Evolutionary conservation across 139 green algal genomes (phyloP).

Genomic region (Volvox africanus): DNA sequence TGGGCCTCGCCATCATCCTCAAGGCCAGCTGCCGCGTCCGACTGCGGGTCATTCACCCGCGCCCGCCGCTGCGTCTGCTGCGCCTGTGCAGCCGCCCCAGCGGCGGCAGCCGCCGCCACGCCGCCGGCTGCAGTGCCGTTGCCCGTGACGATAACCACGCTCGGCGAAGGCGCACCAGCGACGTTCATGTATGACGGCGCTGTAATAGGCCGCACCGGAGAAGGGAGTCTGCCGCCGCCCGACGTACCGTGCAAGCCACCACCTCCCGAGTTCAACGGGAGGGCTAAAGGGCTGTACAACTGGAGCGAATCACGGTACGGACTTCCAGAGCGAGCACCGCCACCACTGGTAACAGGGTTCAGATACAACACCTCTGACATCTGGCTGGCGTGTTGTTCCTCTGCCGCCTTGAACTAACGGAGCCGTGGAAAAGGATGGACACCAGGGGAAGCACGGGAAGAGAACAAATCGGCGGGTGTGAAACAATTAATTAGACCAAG

Average conservation of each 20-base stretch:
- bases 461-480: no score
- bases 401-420: constrained; percentile 32
- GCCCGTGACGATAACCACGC: constrained; percentile 25
- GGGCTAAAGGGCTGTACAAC: not conserved
- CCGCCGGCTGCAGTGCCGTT: not conserved
- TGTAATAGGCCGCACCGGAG: not conserved
- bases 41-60: not conserved
- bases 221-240: not conserved
- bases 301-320: constrained; percentile 13
- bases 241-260: not conserved
- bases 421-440: no score
- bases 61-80: not conserved
- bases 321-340: not conserved
- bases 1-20: not conserved
- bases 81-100: not conserved
- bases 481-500: no score
- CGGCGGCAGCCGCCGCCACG: constrained; percentile 23
- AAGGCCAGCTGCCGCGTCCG: not conserved
- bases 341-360: not conserved
- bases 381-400: constrained; percentile 20
- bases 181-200: constrained; percentile 13
- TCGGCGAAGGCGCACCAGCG: not conserved
- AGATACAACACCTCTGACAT: constrained; percentile 41
- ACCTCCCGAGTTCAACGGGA: not conserved
- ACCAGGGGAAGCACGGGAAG: no score